Percentiles rank a stretch among this genome's conserved stretches.
Conservation (phyloP, 129 eudicot species). For the Arctium minus region DNA sequence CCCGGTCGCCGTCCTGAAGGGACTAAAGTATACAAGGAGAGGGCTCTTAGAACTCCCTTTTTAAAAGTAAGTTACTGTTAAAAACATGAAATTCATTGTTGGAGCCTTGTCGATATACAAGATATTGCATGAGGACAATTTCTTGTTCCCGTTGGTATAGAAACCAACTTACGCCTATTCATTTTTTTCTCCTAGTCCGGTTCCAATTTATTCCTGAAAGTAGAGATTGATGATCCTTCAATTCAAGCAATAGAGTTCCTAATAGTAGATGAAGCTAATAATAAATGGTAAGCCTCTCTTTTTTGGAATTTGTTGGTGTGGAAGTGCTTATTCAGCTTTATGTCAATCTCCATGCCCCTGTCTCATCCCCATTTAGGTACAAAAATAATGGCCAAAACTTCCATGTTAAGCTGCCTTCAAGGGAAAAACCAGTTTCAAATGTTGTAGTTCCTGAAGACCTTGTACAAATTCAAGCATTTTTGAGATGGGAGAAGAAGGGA, state of each 20-base stretch:
- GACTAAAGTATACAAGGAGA: constrained; percentile 66
- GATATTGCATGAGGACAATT: background rate
- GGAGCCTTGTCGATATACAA: background rate
- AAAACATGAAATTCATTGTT: background rate
- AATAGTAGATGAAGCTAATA: constrained; percentile 68
- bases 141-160: background rate
- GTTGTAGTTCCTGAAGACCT: constrained; percentile 91
- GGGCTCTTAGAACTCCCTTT: constrained; percentile 82
- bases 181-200: constrained; percentile 48
- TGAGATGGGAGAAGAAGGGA: constrained; percentile 97
- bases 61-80: constrained; percentile 45
- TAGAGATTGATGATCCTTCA: constrained; percentile 78
- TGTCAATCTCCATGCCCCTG: background rate
- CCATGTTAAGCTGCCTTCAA: constrained; percentile 46
- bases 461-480: constrained; percentile 87
- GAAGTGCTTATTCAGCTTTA: background rate
- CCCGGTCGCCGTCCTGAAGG: constrained; percentile 71
- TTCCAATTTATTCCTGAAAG: constrained; percentile 44
- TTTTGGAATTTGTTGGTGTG: constrained; percentile 1
- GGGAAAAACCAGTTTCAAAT: constrained; percentile 28
- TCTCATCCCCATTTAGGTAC: constrained; percentile 41
- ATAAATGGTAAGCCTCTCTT: constrained; percentile 55
- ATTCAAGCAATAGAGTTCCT: constrained; percentile 83
- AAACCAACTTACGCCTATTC: constrained; percentile 12
- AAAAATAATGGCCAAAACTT: constrained; percentile 73